Evolutionary conservation across 441 rosid genomes (phyloP), one percentile per base, ranked within the genome.

Genomic region (Euphorbia celastroides): DNA sequence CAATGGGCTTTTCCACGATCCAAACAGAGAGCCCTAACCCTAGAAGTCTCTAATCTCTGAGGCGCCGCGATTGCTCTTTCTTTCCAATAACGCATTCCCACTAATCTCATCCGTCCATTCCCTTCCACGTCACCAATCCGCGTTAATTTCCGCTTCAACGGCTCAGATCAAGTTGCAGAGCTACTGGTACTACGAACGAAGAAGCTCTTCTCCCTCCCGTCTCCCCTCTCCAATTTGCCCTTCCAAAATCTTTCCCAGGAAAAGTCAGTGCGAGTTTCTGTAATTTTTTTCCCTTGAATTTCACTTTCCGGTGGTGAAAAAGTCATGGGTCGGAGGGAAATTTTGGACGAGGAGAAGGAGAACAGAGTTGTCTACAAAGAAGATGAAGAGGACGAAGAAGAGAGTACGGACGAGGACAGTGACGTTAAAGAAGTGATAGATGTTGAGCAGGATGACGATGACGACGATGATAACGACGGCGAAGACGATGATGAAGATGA

Each of bases 41-140:
- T 75, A 74, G 76, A 64, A 12, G 7, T 64, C 64, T 17, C 69
- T 44, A 32, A 20, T 51, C 16, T 71, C 72, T 77, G 84, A 65
- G 67, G 83, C 75, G 83, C 83, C 82, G 79, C 85, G 59, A 68
- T 65, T 71, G 57, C 60, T 57, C 77, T 32, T 72, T 48, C 68
- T 77, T 75, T 75, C 72, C 66, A 62, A n/a, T n/a, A n/a, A n/a
- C n/a, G n/a, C n/a, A n/a, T n/a, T n/a, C n/a, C n/a, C n/a, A n/a
- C 57, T 67, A 31, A 66, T 54, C 9, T 31, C 5, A 26, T 62
- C 96, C 89, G 88, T 87, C 50, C 60, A 86, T 84, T 91, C 5
- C 0, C 2, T 9, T 22, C 81, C 93, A 88, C 86, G 85, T 88
- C 90, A 87, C 0, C 78, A 6, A 86, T 88, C 90, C 82, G 81